These are phyloP conservation scores for Pestalotiopsis sp. DNA, from an alignment of 2,329 filamentous ascomycete species.

Conservation along the genomic window DNA sequence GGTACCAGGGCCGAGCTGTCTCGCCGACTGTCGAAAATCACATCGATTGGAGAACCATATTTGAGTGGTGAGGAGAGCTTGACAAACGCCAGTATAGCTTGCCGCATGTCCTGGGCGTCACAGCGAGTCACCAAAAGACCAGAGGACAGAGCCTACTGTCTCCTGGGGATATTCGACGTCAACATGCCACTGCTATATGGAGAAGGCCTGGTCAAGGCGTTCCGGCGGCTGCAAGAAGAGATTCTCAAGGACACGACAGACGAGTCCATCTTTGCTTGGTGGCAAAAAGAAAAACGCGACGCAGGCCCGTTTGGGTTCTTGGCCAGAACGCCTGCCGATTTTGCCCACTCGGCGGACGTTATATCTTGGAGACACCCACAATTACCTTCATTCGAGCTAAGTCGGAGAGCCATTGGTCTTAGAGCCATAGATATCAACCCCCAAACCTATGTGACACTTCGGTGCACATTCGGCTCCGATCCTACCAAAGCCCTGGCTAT, in stretches of 20 bases:
- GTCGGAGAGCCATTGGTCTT: not conserved
- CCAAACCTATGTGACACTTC: no score
- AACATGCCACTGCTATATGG: slow-evolving; percentile 33
- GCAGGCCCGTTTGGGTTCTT: not conserved
- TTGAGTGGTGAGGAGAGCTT: not conserved
- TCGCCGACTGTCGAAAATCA: slow-evolving; percentile 12
- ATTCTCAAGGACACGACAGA: slow-evolving; percentile 12
- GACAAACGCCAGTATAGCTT: slow-evolving; percentile 18
- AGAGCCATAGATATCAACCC: not conserved
- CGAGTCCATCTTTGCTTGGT: not conserved
- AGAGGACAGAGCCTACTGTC: slow-evolving; percentile 30
- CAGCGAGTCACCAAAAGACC: slow-evolving; percentile 21
- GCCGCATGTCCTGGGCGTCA: slow-evolving; percentile 31
- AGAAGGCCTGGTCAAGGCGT: slow-evolving; percentile 25
- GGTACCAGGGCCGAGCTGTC: slow-evolving; percentile 8
- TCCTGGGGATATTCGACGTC: slow-evolving; percentile 32
- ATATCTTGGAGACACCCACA: not conserved
- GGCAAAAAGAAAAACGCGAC: not conserved
- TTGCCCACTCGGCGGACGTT: not conserved
- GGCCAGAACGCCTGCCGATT: not conserved
- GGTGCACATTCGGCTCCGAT: no score
- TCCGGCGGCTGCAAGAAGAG: slow-evolving; percentile 26
- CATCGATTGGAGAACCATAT: slow-evolving; percentile 12
- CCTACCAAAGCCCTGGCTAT: no score
- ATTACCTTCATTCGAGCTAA: not conserved